Conservation (phyloP, 495 filamentous ascomycete species). For the Podospora comata region DNA sequence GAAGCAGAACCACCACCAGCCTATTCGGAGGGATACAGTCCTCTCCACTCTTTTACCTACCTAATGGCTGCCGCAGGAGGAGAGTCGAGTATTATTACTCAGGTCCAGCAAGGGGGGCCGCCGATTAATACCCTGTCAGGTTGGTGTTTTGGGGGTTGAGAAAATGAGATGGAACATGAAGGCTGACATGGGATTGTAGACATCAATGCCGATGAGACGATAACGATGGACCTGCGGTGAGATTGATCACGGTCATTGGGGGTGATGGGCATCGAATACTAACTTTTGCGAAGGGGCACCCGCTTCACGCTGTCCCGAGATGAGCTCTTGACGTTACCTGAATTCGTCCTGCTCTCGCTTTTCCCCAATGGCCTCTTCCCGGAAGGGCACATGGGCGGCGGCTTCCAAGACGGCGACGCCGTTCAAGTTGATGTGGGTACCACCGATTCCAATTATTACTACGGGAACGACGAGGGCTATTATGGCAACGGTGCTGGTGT, state of each 20-base stretch:
- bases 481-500: background rate
- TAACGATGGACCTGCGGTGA: constrained; percentile 91
- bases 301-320: constrained; percentile 92
- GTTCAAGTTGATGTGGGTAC: constrained; percentile 93
- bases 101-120: constrained; percentile 90
- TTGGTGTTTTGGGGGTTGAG: constrained; percentile 40
- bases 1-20: constrained; percentile 91
- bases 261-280: constrained; percentile 23
- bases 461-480: background rate
- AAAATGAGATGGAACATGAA: background rate
- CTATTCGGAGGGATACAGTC: constrained; percentile 90
- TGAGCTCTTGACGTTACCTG: constrained; percentile 89
- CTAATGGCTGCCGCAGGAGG: constrained; percentile 96
- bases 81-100: constrained; percentile 96
- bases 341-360: constrained; percentile 97
- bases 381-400: constrained; percentile 91
- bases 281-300: constrained; percentile 61
- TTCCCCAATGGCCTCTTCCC: constrained; percentile 98
- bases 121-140: constrained; percentile 86
- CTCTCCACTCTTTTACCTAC: constrained; percentile 90
- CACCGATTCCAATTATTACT: constrained; percentile 14
- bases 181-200: constrained; percentile 45
- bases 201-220: constrained; percentile 89
- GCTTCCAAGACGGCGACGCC: constrained; percentile 83
- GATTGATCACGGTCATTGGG: constrained; percentile 11